Conservation (phyloP, 495 filamentous ascomycete genomes). For the Aspergillus leporis region DNA sequence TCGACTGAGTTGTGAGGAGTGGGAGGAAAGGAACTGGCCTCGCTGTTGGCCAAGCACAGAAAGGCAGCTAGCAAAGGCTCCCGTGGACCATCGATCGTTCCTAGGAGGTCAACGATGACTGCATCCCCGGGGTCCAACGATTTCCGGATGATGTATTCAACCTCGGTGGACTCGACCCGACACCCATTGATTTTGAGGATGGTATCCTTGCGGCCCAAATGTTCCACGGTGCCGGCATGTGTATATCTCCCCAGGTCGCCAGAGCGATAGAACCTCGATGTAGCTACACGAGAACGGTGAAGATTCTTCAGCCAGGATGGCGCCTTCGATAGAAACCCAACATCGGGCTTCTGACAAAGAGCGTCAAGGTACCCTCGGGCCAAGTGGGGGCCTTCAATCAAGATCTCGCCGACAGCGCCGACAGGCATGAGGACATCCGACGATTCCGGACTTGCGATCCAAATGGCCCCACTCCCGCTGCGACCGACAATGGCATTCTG, state of each 20-base stretch:
- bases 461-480: conserved; percentile 32
- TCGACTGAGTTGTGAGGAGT: conserved; percentile 16
- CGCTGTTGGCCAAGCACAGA: conserved; percentile 17
- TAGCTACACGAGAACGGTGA: conserved; percentile 8
- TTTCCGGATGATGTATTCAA: conserved; percentile 38
- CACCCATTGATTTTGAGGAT: conserved; percentile 81
- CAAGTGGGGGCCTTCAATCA: conserved; percentile 59
- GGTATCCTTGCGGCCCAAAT: conserved; percentile 74
- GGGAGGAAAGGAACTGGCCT: conserved; percentile 3
- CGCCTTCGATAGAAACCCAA: conserved; percentile 12
- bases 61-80: conserved; percentile 27
- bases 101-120: conserved; percentile 28
- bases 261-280: conserved; percentile 60
- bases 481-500: conserved; percentile 21
- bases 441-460: conserved; percentile 54
- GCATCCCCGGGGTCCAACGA: conserved; percentile 19
- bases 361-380: conserved; percentile 53
- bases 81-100: conserved; percentile 20
- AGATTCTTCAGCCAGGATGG: conserved; percentile 22
- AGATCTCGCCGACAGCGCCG: conserved; percentile 56
- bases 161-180: conserved; percentile 75
- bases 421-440: conserved; percentile 51
- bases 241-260: conserved; percentile 76
- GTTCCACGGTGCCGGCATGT: conserved; percentile 69
- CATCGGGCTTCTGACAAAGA: conserved; percentile 17